Evolutionary conservation across 352 stramenopile genomes (phyloP), one percentile per base, ranked within the genome.

Genomic region (Stramenopiles sp.): DNA sequence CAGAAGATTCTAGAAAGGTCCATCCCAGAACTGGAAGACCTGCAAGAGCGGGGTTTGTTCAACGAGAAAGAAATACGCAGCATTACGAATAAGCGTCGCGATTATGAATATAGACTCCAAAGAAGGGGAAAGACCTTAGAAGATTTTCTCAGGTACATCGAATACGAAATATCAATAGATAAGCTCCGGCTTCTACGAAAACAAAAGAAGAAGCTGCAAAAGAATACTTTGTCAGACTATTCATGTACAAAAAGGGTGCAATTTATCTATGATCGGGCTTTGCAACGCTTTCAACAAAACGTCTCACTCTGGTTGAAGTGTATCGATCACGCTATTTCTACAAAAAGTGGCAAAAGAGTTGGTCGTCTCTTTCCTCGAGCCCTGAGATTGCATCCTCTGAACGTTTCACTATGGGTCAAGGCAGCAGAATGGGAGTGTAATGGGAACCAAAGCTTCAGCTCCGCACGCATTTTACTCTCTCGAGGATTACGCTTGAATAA

Each of bases 1-100:
- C 92, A 97, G 85, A 89, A 95, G 81, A 85, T 92, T 82, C 93
- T 97, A 89, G 92, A 97, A 86, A 91, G 93, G 83, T 97, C 96
- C 91, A 91, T 97, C 83, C 90, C 91, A 80, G 92, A 96, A 86
- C 92, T 97, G 80, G 92, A 97, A 85, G 92, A 97, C 80, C 87
- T 96, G 76, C 89, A 94, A 85, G 84, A 90, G 39, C 88, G 89
- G 81, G 91, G 92, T 78, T 83, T 97, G 83, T 96, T 96, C 83
- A 88, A 86, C 39, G 83, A 89, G 83, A 86, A 91, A 30, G 92
- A 97, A 86, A 92, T 97, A 81, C 88, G 91, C 29, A 90, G 94
- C 84, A 94, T 97, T 81, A 91, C 95, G 33, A 89, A 92, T 81
- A 89, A 89, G 76, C 90, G 92, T 7, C 88, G 91, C 30, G 89